phyloP scores from a whole-genome alignment of 2,329 filamentous ascomycete species.

The Sclerotinia borealis region DNA sequence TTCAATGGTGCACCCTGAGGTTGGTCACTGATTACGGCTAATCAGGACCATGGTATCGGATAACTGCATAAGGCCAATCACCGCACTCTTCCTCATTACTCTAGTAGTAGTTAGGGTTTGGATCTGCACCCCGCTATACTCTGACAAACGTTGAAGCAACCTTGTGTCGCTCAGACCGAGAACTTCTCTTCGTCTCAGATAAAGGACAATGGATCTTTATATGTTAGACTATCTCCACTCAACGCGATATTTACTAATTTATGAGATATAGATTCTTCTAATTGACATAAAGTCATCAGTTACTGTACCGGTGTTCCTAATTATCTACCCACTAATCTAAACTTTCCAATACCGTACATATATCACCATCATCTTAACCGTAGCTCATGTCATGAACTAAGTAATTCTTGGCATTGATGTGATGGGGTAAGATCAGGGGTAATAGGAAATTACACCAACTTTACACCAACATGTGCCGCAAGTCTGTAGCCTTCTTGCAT shows the following conservation, averaged over 20 bases:
- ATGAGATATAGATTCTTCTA: background rate
- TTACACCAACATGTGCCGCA: background rate
- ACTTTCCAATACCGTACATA: background rate
- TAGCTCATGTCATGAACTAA: background rate
- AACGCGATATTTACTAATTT: background rate
- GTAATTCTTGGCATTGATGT: background rate
- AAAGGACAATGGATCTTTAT: background rate
- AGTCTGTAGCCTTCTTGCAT: background rate
- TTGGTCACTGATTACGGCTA: background rate
- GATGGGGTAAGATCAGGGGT: background rate
- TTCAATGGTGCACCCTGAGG: background rate
- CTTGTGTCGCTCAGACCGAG: background rate
- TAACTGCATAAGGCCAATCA: background rate
- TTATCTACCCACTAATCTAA: background rate
- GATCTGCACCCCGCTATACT: background rate
- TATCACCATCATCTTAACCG: background rate
- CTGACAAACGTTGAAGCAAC: background rate
- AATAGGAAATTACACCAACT: constrained; percentile 2
- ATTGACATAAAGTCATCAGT: background rate
- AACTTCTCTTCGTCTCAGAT: background rate
- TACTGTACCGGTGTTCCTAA: background rate
- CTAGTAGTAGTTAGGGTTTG: too few relatives aligned
- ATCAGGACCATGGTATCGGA: background rate
- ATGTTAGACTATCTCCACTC: background rate
- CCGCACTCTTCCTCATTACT: background rate